phyloP scores from a whole-genome alignment of 768 basidiomycete species.

The Phylloporus sp. region DNA sequence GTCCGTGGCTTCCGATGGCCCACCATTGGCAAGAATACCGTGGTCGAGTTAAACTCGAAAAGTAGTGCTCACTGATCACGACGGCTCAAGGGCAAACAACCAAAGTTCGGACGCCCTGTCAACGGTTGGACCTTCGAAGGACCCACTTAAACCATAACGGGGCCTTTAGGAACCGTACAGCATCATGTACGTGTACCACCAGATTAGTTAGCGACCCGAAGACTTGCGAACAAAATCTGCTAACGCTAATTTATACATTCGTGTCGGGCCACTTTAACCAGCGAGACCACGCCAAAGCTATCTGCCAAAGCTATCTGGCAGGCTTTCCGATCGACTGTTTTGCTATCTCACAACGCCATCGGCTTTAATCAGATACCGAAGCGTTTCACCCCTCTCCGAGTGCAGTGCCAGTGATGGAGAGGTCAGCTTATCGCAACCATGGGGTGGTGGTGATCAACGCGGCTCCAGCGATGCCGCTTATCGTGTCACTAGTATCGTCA shows the following conservation, averaged over 20 bases:
- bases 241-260: slow-evolving; percentile 1
- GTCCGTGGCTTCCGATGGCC: too few species aligned
- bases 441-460: too few species aligned
- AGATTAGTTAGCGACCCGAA: neutral
- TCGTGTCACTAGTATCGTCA: too few species aligned
- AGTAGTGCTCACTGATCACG: too few species aligned
- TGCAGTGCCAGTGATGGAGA: neutral
- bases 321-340: neutral
- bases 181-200: slow-evolving; percentile 1
- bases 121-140: neutral
- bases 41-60: too few species aligned
- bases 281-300: neutral
- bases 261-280: neutral
- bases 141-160: slow-evolving; percentile 2
- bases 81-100: too few species aligned
- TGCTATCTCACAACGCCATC: neutral
- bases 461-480: too few species aligned
- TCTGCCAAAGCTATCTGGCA: neutral
- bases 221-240: neutral
- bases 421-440: too few species aligned
- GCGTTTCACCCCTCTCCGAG: neutral
- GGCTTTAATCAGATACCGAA: neutral
- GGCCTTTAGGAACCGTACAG: neutral
- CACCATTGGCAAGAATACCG: too few species aligned
- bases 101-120: too few species aligned